phyloP scores from a whole-genome alignment of 805 yeast species.

The Candida incommunis region DNA sequence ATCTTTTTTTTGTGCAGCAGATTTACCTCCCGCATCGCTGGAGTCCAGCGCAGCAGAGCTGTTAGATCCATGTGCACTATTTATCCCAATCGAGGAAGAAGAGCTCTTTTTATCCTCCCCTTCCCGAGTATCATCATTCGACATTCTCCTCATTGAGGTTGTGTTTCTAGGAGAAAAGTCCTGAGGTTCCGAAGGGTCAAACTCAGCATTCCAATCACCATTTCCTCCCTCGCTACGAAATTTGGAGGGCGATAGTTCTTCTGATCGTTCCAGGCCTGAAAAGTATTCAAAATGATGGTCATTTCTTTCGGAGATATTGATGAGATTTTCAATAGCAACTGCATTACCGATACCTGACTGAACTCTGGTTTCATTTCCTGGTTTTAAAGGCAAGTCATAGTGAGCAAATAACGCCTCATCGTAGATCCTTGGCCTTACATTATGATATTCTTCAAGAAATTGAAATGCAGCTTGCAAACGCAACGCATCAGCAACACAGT shows the following conservation, averaged over 20 bases:
- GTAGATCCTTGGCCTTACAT: slow-evolving; percentile 72
- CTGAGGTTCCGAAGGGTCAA: slow-evolving; percentile 89
- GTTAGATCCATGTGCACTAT: neutral
- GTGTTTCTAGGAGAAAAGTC: slow-evolving; percentile 40
- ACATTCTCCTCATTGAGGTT: neutral
- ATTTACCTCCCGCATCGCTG: neutral
- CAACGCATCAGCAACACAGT: slow-evolving; percentile 75
- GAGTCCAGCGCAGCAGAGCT: neutral
- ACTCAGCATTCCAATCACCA: slow-evolving; percentile 30
- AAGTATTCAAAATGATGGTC: slow-evolving; percentile 89
- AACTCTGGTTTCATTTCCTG: slow-evolving; percentile 35
- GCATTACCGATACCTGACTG: slow-evolving; percentile 21
- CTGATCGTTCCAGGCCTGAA: slow-evolving; percentile 48
- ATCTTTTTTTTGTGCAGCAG: neutral
- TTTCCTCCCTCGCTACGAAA: slow-evolving; percentile 22
- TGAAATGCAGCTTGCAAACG: slow-evolving; percentile 46
- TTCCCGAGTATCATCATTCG: neutral
- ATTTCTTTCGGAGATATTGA: slow-evolving; percentile 68
- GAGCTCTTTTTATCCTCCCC: slow-evolving; percentile 6
- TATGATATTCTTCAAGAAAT: slow-evolving; percentile 57
- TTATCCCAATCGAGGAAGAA: neutral
- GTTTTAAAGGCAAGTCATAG: slow-evolving; percentile 70
- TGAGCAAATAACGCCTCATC: slow-evolving; percentile 92
- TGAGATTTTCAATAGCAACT: slow-evolving; percentile 27
- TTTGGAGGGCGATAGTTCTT: slow-evolving; percentile 36